Evolutionary conservation across 306 rosid species (phyloP).

Genomic region (Quercus aquifolioides): DNA sequence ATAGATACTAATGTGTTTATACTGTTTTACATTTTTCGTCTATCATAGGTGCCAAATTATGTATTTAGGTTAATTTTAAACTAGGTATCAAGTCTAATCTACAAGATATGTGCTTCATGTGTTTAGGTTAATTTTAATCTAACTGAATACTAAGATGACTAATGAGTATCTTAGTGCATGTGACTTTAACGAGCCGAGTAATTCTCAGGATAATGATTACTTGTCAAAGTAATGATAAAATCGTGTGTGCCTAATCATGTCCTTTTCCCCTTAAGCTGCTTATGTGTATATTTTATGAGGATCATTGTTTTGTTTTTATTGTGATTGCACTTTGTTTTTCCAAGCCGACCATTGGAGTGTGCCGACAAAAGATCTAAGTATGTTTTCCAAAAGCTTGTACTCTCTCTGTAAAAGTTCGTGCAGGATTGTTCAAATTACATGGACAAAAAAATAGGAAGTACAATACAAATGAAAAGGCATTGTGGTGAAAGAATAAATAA

Average conservation of each 20-base stretch:
- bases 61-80: background rate
- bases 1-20: conserved; percentile 33
- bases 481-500: background rate
- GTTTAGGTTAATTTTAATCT: background rate
- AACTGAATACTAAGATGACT: background rate
- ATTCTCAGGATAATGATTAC: background rate
- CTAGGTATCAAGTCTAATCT: background rate
- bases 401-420: no score
- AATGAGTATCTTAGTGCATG: background rate
- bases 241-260: no score
- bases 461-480: no score
- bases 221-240: no score
- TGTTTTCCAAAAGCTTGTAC: background rate
- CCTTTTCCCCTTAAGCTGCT: no score
- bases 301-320: no score
- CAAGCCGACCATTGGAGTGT: no score
- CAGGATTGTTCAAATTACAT: no score
- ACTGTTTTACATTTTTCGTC: background rate
- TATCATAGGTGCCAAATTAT: background rate
- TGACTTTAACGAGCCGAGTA: background rate
- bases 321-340: no score
- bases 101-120: background rate
- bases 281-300: no score
- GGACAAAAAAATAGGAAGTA: no score
- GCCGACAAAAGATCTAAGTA: no score